Base-by-base conservation (phyloP, 1,284 basidiomycete species). In the Sanghuangporus baumii region DNA sequence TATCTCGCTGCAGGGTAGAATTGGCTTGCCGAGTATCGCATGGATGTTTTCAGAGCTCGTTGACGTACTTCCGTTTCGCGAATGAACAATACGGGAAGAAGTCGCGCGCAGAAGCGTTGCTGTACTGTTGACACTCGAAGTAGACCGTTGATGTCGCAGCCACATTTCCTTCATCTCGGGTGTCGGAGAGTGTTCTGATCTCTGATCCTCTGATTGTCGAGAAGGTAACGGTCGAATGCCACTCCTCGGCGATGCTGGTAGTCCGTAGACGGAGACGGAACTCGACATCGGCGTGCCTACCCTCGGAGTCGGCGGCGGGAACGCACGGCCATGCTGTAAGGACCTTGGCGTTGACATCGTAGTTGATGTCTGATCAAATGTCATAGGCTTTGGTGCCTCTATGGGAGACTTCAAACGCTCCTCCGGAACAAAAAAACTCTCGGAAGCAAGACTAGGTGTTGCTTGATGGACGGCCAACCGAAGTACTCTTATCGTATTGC, bases 401-500 rank as follows among this genome's bases (percentile, higher is more conserved):
- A 58, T 56, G 4, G 63, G 60, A 26, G 63, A 65, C 3, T 34
- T 37, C 18, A 61, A 61, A 14, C 63, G 59, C 37, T 65, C 63
- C 38, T 65, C 63, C 4, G 63, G 55, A n/a, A 55, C 47, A 38
- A 61, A 65, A 48, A 65, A 65, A 46, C 63, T 65, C 43, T 65
- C 63, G n/a, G 59, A 61, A 16, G 37, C 40, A 40, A n/a, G 31
- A 47, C 48, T 61, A 18, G 46, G 48, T 34, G 38, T 52, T 14
- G 14, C 47, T 3, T 55, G 31, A 23, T 23, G 57, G 66, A 86
- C 79, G 31, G 80, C 81, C 23, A 81, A 81, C n/a, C 78, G 76
- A 41, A 90, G 74, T 55, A 87, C 78, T n/a, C 84, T 79, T 68
- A 88, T 80, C 3, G 85, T 88, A 69, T 87, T 88, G 74, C 80